Evolutionary conservation across 2,329 filamentous ascomycete genomes (phyloP), one percentile per base, ranked within the genome.

Genomic region (Aureobasidium sp.): DNA sequence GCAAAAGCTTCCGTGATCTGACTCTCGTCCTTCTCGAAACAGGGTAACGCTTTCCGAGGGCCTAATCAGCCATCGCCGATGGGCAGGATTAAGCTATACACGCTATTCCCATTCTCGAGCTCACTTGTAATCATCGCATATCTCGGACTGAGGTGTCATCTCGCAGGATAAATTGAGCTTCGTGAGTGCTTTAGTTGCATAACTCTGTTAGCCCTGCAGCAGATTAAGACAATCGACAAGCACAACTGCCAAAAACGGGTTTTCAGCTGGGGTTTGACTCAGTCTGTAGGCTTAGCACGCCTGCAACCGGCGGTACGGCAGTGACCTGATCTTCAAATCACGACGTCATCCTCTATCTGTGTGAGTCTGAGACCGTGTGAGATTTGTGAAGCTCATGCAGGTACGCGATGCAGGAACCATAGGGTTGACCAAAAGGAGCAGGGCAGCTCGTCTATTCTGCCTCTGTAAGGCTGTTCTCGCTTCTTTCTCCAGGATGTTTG

Each of bases 351-450:
- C 32, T 37, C 13, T 32, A 26, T n/a, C 34, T 29, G 26, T 34
- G 20, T 10, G 13, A 47, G 43, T 20, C 36, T 55, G 50, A 13
- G 50, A 52, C 20, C 26, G 13, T 39, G 34, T 37, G 51, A 32
- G 29, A 44, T 59, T 15, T 37, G 12, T 32, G 39, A 46, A 36
- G 57, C 57, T 60, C 46, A 60, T 60, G 57, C 57, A 60, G 57
- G 57, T 60, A 60, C 57, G 36, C 57, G 57, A 60, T 27, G 34
- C 26, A 41, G 34, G 36, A 51, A 51, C 46, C 10, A 24, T 13
- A 27, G 24, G 34, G 29, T 34, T 8, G 27, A n/a, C 27, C 39
- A 27, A 29, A 41, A 46, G 29, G 39, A 32, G n/a, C 17, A 34
- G 4, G 29, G 6, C 36, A 26, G 55, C 43, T 59, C 55, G 55